A percentile compares a stretch with the other conserved stretches of the same genome.
Evolutionary conservation across 2,329 filamentous ascomycete species (phyloP).

Genomic region (Arthrobotrys megalospora): DNA sequence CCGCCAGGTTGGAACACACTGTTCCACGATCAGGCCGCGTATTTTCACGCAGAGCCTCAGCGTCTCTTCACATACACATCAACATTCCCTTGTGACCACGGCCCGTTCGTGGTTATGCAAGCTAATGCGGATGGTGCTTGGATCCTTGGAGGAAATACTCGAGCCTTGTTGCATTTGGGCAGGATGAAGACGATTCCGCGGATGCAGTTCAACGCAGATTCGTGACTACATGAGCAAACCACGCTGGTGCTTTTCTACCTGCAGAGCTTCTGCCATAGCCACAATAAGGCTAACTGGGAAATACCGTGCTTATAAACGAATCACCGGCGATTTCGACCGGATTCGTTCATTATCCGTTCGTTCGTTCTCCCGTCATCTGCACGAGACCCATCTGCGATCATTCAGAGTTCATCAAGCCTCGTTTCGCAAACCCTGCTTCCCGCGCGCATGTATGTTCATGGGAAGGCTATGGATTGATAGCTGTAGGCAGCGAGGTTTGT

Average conservation of each 20-base stretch:
- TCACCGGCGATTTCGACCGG: neutral
- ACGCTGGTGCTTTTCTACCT: neutral
- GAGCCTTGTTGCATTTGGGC: slow-evolving; percentile 7
- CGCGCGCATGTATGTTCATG: neutral
- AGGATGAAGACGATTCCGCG: neutral
- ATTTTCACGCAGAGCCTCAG: neutral
- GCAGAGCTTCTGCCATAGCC: neutral
- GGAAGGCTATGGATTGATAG: neutral
- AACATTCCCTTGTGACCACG: neutral
- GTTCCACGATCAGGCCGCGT: neutral
- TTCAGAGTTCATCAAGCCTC: neutral
- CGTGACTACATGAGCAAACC: neutral
- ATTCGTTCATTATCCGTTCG: neutral
- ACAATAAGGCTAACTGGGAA: neutral
- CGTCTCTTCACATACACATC: neutral
- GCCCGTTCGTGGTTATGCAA: neutral
- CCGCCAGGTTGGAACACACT: neutral
- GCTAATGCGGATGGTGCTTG: neutral
- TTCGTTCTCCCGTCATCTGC: neutral
- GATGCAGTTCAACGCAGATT: neutral
- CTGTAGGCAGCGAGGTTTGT: no score
- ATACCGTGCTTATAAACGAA: neutral
- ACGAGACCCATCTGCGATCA: neutral
- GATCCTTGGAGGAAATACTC: slow-evolving; percentile 8
- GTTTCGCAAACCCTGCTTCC: neutral